A percentile compares a stretch with the other conserved stretches of the same genome.
These are phyloP conservation scores for Leccinum boreale DNA, from an alignment of 768 basidiomycete genomes.

Conservation along the genomic window DNA sequence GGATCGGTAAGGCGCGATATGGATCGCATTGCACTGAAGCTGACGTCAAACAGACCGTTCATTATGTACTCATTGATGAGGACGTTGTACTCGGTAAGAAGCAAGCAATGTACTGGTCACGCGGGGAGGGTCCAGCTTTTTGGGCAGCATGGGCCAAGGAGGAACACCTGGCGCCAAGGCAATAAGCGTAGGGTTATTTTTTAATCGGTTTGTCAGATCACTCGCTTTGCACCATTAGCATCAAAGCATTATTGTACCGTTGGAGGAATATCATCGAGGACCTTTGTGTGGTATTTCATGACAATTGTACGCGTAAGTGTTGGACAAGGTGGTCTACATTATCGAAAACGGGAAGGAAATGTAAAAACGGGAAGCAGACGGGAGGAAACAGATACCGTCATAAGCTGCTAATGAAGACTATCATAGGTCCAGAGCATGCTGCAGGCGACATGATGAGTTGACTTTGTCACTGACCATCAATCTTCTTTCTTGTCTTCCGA, in stretches of 20 bases:
- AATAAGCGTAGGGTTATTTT: conserved; percentile 5
- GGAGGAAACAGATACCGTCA: conserved; percentile 2
- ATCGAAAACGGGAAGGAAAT: conserved; percentile 11
- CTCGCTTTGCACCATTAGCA: not conserved
- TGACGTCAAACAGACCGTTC: conserved; percentile 51
- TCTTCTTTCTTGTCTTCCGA: conserved; percentile 35
- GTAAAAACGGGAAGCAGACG: conserved; percentile 8
- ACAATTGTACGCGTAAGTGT: conserved; percentile 27
- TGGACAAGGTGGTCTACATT: conserved; percentile 31
- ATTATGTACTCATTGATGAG: conserved; percentile 79
- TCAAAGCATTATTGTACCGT: not conserved
- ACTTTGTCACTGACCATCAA: conserved; percentile 14
- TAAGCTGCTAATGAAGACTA: conserved; percentile 8
- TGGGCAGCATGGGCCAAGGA: conserved; percentile 77
- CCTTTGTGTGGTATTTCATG: conserved; percentile 26
- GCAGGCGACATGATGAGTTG: conserved; percentile 2
- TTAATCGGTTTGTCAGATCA: not conserved
- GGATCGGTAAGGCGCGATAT: conserved; percentile 54
- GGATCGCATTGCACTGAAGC: not conserved
- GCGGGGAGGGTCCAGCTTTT: conserved; percentile 62
- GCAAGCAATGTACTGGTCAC: conserved; percentile 72
- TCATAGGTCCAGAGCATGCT: not conserved
- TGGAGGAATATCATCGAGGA: not conserved
- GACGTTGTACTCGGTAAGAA: conserved; percentile 62
- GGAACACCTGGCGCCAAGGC: conserved; percentile 37